These are phyloP conservation scores for Citrullus colocynthis DNA, from an alignment of 306 rosid genomes.

Conservation along the genomic window DNA sequence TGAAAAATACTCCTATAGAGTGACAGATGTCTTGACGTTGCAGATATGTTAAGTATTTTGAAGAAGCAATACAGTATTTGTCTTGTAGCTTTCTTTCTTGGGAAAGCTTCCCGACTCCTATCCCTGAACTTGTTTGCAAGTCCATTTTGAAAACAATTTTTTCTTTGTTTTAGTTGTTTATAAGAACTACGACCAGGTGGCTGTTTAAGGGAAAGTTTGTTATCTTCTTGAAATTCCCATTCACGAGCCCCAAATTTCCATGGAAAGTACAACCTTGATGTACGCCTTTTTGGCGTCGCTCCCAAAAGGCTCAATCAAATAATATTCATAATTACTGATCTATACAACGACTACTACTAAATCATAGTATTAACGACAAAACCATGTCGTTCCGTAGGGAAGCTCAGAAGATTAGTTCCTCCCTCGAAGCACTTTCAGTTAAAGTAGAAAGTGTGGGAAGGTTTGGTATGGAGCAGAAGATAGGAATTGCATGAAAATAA, in stretches of 20 bases:
- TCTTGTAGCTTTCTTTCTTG: neutral
- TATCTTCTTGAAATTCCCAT: neutral
- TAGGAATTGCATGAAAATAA: no score
- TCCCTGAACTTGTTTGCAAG: neutral
- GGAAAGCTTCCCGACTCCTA: neutral
- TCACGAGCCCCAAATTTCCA: neutral
- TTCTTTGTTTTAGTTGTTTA: neutral
- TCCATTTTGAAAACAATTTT: neutral
- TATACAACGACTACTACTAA: no score
- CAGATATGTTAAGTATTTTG: neutral
- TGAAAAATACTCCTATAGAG: neutral
- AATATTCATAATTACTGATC: no score
- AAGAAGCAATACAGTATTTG: neutral
- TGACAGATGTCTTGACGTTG: neutral
- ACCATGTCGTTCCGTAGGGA: no score
- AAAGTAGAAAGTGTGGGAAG: no score
- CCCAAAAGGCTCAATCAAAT: no score
- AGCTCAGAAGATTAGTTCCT: no score
- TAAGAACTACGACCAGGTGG: neutral
- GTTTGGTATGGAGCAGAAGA: no score
- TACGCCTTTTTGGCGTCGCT: no score
- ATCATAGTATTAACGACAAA: no score
- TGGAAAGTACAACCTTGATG: neutral
- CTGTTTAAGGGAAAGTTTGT: neutral
- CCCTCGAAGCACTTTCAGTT: no score